A percentile compares a stretch with the other conserved stretches of the same genome.
These are phyloP conservation scores for Phytophthora megakarya DNA, from an alignment of 352 stramenopile species.

Conservation along the genomic window DNA sequence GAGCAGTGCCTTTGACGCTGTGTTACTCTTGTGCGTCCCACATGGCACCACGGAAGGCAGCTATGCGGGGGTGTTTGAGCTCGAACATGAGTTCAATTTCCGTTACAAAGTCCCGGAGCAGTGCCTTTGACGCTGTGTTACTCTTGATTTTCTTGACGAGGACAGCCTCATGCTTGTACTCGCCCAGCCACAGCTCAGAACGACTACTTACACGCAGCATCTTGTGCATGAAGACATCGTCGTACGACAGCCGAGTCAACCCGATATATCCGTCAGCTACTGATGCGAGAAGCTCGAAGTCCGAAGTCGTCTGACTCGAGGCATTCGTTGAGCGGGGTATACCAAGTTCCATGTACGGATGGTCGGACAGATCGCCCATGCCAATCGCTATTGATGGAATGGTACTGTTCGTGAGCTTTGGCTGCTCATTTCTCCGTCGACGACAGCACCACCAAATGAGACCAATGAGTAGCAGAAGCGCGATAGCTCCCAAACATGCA, in stretches of 20 bases:
- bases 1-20: conserved; percentile 62
- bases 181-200: conserved; percentile 77
- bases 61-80: conserved; percentile 69
- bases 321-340: conserved; percentile 41
- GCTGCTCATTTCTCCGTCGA: conserved; percentile 45
- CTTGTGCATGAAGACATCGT: conserved; percentile 74
- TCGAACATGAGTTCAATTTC: conserved; percentile 81
- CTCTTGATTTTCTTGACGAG: conserved; percentile 86
- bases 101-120: conserved; percentile 79
- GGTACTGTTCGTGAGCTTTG: conserved; percentile 54
- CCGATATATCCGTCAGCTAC: conserved; percentile 72
- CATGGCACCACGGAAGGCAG: conserved; percentile 73
- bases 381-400: conserved; percentile 58
- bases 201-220: conserved; percentile 75
- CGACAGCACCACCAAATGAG: conserved; percentile 49
- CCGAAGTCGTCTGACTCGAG: conserved; percentile 74
- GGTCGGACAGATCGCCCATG: conserved; percentile 61
- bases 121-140: conserved; percentile 61
- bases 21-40: conserved; percentile 82
- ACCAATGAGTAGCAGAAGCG: conserved; percentile 39
- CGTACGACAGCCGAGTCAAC: conserved; percentile 67
- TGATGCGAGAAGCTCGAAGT: conserved; percentile 73
- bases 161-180: conserved; percentile 67
- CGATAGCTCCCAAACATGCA: conserved; percentile 38
- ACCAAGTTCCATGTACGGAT: conserved; percentile 63